Evolutionary conservation across 495 filamentous ascomycete genomes (phyloP), one percentile per base, ranked within the genome.

Genomic region (Hypomontagnella submonticulosa): DNA sequence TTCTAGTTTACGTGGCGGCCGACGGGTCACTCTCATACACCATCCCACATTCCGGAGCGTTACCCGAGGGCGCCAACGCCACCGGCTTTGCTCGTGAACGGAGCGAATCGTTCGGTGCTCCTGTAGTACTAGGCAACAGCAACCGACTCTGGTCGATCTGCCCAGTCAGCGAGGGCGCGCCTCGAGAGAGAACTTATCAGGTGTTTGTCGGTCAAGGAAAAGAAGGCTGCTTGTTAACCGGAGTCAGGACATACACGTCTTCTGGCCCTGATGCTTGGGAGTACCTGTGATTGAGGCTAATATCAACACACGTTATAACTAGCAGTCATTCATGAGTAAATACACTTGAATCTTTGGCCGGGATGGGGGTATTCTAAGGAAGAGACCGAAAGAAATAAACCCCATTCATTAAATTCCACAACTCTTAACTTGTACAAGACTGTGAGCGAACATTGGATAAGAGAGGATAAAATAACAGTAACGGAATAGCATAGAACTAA

Each of bases 1-100:
- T n/a, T 13, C 4, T 4, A 73, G 71, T 72, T 0, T 73, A 73
- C 19, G 4, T 72, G 8, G 71, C 62, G 7, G 43, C 49, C 0
- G 71, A 73, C 36, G 66, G 69, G 0, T 47, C 71, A 32, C 62
- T 73, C 2, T 72, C 65, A 5, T 73, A 70, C 50, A 73, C 71
- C 0, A 44, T 38, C 0, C 20, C 65, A 0, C 69, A 73, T 13
- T 71, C 69, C 8, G 62, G 23, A 30, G 37, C 18, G 1, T 30
- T 73, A 4, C 71, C 71, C 7, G 42, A 57, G 4, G 66, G 66
- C 1, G 54, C 66, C 10, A 34, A 40, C 7, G 23, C 40, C n/a
- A 66, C 58, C 6, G 69, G 66, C 5, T 73, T 71, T 52, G 15
- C 27, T 4, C 65, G 61, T 2, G 1, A 3, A 1, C 40, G n/a